These are phyloP conservation scores for Saccharomyces hybrid DNA, from an alignment of 1,139 yeast species.

Conservation along the genomic window DNA sequence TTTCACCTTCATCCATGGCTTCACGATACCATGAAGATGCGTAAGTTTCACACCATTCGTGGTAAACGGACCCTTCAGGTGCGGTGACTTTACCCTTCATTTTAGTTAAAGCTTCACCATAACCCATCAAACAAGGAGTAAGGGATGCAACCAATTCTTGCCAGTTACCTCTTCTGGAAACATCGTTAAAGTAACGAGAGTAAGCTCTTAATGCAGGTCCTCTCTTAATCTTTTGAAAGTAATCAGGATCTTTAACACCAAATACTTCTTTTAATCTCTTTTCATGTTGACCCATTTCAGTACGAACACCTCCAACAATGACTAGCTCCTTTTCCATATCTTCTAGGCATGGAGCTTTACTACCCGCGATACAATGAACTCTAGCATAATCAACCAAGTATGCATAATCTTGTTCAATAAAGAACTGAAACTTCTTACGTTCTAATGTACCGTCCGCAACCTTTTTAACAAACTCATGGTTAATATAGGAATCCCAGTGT, in stretches of 20 bases:
- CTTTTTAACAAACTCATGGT: slow-evolving; percentile 54
- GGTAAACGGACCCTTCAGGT: slow-evolving; percentile 36
- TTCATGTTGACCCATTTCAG: slow-evolving; percentile 52
- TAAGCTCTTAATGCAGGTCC: slow-evolving; percentile 53
- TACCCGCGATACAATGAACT: slow-evolving; percentile 58
- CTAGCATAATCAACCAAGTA: slow-evolving; percentile 64
- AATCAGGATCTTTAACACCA: slow-evolving; percentile 35
- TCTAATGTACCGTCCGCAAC: slow-evolving; percentile 49
- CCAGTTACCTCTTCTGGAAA: slow-evolving; percentile 51
- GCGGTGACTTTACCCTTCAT: slow-evolving; percentile 18
- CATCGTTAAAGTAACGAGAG: slow-evolving; percentile 49
- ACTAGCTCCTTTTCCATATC: slow-evolving; percentile 46
- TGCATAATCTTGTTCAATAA: slow-evolving; percentile 63
- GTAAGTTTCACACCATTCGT: slow-evolving; percentile 57
- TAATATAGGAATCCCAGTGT: slow-evolving; percentile 51
- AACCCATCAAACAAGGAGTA: slow-evolving; percentile 75
- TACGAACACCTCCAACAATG: slow-evolving; percentile 45
- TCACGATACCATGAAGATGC: slow-evolving; percentile 46
- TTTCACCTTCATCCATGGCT: slow-evolving; percentile 46
- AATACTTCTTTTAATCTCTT: slow-evolving; percentile 41
- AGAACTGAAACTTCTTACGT: slow-evolving; percentile 46
- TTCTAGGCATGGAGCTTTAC: slow-evolving; percentile 50
- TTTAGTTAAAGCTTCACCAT: slow-evolving; percentile 40
- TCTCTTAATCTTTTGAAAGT: slow-evolving; percentile 42
- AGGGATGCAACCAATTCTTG: slow-evolving; percentile 59